Percentiles rank a stretch among this genome's conserved stretches.
These are phyloP conservation scores for Aspergillus sp. DNA, from an alignment of 2,329 filamentous ascomycete species.

Conservation along the genomic window DNA sequence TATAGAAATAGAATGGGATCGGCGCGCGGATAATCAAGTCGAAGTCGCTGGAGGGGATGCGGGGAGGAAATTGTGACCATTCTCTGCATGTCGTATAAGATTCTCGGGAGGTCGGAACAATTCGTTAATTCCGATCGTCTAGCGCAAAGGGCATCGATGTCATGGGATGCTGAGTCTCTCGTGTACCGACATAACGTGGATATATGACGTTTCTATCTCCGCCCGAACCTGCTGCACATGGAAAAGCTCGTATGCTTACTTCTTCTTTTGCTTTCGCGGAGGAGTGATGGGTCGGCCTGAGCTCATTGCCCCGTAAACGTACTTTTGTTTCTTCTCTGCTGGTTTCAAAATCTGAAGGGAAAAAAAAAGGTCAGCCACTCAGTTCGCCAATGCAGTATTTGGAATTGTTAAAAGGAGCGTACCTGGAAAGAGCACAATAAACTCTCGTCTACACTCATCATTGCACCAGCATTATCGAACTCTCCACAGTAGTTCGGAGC, in stretches of 20 bases:
- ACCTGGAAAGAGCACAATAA: constrained; percentile 99
- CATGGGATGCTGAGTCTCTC: constrained; percentile 26
- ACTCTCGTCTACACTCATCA: constrained; percentile 99
- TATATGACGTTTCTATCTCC: constrained; percentile 63
- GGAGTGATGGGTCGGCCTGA: constrained; percentile 69
- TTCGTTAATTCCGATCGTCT: constrained; percentile 24
- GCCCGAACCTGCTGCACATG: constrained; percentile 87
- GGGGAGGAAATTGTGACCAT: constrained; percentile 18
- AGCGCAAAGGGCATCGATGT: constrained; percentile 27
- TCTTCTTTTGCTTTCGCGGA: constrained; percentile 70
- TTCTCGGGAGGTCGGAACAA: constrained; percentile 19
- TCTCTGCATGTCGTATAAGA: constrained; percentile 22
- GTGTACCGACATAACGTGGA: constrained; percentile 25
- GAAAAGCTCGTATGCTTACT: constrained; percentile 70
- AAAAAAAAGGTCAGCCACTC: constrained; percentile 14
- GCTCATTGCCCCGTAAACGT: constrained; percentile 75
- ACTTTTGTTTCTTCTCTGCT: constrained; percentile 99
- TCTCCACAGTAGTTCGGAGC: constrained; percentile 99
- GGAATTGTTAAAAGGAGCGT: constrained; percentile 23
- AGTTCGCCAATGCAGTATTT: not conserved
- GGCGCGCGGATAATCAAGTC: constrained; percentile 18
- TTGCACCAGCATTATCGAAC: constrained; percentile 98
- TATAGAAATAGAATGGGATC: constrained; percentile 23
- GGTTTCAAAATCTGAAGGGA: constrained; percentile 85
- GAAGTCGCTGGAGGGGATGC: constrained; percentile 22